phyloP scores from a whole-genome alignment of 495 filamentous ascomycete species.

The Aspergillus diversus region DNA sequence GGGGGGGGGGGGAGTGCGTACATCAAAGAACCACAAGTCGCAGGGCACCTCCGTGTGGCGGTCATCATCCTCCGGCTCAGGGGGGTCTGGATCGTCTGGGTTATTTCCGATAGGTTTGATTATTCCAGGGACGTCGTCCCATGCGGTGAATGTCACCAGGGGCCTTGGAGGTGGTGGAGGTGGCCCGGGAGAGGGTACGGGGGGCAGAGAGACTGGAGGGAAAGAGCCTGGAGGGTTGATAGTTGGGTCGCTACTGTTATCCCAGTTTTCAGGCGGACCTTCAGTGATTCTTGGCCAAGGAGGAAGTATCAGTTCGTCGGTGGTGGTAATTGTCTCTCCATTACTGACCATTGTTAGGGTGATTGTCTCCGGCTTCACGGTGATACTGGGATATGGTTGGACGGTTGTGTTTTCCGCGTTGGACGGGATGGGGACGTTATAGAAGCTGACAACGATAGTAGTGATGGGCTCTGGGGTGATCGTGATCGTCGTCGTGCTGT shows the following conservation, averaged over 20 bases:
- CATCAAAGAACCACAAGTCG: slow-evolving; percentile 5
- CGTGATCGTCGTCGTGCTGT: not conserved
- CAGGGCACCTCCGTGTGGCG: not conserved
- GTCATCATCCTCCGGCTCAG: not conserved
- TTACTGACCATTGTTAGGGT: not conserved
- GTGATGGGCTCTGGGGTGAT: slow-evolving; percentile 2
- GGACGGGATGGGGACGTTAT: not conserved
- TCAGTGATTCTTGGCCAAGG: slow-evolving; percentile 5
- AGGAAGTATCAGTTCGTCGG: not conserved
- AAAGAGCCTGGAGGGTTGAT: not conserved
- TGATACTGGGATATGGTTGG: slow-evolving; percentile 5
- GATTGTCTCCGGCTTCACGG: not conserved
- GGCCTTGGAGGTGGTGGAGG: not conserved
- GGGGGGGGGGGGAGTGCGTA: not conserved
- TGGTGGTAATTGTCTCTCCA: slow-evolving; percentile 4
- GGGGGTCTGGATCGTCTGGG: not conserved
- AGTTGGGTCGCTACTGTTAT: not conserved
- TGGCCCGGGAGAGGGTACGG: not conserved
- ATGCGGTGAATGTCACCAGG: not conserved
- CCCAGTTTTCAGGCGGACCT: slow-evolving; percentile 2
- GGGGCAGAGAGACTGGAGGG: not conserved
- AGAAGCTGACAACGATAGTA: not conserved
- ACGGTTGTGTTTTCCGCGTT: not conserved
- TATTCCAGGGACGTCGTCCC: not conserved
- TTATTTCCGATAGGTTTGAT: not conserved